A percentile compares a stretch with the other conserved stretches of the same genome.
Evolutionary conservation across 202 grass and related monocot genomes (phyloP).

Genomic region (Carex arenaria): DNA sequence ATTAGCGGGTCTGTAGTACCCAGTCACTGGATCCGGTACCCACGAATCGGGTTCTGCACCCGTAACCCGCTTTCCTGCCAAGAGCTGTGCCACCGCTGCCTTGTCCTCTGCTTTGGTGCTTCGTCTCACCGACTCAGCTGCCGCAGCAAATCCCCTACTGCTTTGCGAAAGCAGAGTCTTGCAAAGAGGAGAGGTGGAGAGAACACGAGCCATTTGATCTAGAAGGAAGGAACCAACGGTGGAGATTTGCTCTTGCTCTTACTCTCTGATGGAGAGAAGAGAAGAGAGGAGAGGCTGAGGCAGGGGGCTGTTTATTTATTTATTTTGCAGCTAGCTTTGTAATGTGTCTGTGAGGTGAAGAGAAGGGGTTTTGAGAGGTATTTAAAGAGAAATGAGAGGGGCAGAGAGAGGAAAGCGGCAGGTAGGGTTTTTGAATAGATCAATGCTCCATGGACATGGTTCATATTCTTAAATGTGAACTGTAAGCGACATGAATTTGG

Average conservation of each 20-base stretch:
- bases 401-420: neutral
- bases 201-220: neutral
- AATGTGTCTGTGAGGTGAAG: neutral
- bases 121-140: constrained; percentile 10
- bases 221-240: too few species aligned
- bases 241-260: neutral
- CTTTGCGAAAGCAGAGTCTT: neutral
- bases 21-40: constrained; percentile 67
- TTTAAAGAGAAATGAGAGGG: neutral
- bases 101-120: constrained; percentile 31
- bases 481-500: too few species aligned
- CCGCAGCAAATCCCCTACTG: constrained; percentile 34
- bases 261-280: neutral
- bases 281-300: neutral
- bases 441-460: neutral
- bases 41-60: constrained; percentile 31
- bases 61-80: constrained; percentile 18
- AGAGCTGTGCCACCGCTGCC: constrained; percentile 18
- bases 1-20: constrained; percentile 55
- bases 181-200: neutral
- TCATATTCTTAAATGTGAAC: too few species aligned
- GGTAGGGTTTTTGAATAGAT: neutral
- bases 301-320: neutral
- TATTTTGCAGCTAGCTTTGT: too few species aligned
- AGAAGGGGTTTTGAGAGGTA: neutral